Evolutionary conservation across 257 asterid species (phyloP).

Genomic region (Petunia axillaris): DNA sequence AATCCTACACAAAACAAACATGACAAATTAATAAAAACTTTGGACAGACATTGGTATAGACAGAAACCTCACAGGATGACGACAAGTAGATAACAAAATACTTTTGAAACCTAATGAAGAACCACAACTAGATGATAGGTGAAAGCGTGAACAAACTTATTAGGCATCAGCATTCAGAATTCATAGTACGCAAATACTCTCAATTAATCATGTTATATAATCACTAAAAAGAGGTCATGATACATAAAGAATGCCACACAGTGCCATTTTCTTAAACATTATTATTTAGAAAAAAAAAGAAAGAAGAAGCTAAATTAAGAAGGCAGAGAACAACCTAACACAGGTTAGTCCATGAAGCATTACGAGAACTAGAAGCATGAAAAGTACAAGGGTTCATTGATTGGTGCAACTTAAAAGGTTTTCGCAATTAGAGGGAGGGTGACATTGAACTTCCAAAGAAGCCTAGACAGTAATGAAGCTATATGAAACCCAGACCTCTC

Average conservation of each 20-base stretch:
- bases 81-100: not conserved
- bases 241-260: not conserved
- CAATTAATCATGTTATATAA: not conserved
- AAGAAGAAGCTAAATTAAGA: not conserved
- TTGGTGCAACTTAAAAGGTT: not conserved
- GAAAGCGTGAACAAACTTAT: not conserved
- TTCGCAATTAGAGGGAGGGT: not conserved
- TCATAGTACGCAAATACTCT: not conserved
- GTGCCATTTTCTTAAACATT: not conserved
- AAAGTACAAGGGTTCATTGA: not conserved
- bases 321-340: not conserved
- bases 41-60: not conserved
- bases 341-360: not conserved
- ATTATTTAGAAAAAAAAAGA: too few species aligned
- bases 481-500: not conserved
- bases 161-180: not conserved
- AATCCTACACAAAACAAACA: conserved; percentile 52
- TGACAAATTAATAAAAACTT: not conserved
- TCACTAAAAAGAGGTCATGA: not conserved
- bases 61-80: not conserved
- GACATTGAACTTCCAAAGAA: too few species aligned
- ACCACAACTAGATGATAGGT: not conserved
- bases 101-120: not conserved
- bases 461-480: not conserved
- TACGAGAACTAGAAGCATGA: not conserved